A percentile compares a stretch with the other conserved stretches of the same genome.
Evolutionary conservation across 108 stramenopile species (phyloP).

Genomic region (Skeletonema menzelii): DNA sequence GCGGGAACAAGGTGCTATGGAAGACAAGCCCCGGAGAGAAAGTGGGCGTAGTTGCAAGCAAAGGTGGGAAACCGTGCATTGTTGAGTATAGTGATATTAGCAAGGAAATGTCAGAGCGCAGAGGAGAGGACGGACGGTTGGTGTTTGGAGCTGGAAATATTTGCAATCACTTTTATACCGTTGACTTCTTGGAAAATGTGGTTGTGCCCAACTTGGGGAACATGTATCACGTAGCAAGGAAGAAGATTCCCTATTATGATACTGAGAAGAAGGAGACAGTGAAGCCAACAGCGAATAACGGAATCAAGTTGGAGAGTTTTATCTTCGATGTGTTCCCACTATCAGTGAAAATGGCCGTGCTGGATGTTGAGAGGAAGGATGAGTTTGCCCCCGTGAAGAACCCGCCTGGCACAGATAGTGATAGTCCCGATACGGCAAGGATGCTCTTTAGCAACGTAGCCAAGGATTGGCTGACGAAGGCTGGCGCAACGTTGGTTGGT

Average conservation of each 20-base stretch:
- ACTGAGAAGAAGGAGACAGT: constrained; percentile 58
- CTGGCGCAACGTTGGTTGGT: constrained; percentile 64
- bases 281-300: constrained; percentile 74
- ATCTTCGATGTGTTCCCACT: constrained; percentile 98
- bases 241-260: constrained; percentile 95
- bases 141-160: constrained; percentile 97
- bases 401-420: constrained; percentile 65
- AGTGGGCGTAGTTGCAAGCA: constrained; percentile 88
- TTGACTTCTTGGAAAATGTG: constrained; percentile 84
- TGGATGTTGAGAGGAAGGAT: constrained; percentile 88
- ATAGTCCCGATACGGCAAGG: constrained; percentile 87
- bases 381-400: constrained; percentile 99
- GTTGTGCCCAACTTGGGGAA: constrained; percentile 79
- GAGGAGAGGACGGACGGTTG: constrained; percentile 59
- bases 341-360: constrained; percentile 81
- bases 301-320: constrained; percentile 98
- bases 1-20: constrained; percentile 95
- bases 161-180: constrained; percentile 96
- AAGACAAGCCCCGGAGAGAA: constrained; percentile 89
- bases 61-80: constrained; percentile 80
- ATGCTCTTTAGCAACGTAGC: constrained; percentile 63
- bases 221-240: constrained; percentile 94
- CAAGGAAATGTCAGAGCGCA: constrained; percentile 69
- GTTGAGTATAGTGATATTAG: constrained; percentile 94
- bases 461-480: constrained; percentile 64